A percentile compares a stretch with the other conserved stretches of the same genome.
These are phyloP conservation scores for Calonectria montana DNA, from an alignment of 2,329 filamentous ascomycete species.

Conservation along the genomic window DNA sequence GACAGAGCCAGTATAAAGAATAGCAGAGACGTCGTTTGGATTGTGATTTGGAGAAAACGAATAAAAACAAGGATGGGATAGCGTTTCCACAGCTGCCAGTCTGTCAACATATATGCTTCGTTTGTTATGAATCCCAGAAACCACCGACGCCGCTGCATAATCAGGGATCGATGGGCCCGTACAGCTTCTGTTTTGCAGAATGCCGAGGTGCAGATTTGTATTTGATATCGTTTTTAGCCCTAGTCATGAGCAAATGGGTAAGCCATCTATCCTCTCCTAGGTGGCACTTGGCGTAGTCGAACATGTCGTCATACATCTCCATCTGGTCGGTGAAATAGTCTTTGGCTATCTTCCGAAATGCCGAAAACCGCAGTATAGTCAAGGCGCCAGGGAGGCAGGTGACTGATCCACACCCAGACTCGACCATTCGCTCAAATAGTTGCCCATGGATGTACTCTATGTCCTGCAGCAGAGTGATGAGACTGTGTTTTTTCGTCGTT, in stretches of 20 bases:
- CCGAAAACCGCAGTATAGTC: constrained; percentile 95
- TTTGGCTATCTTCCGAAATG: constrained; percentile 95
- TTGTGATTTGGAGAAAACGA: constrained; percentile 95
- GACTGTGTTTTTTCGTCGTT: constrained; percentile 86
- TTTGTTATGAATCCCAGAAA: constrained; percentile 98
- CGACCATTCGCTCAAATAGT: constrained; percentile 93
- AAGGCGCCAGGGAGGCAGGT: constrained; percentile 96
- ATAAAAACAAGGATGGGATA: constrained; percentile 90
- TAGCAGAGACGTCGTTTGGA: constrained; percentile 90
- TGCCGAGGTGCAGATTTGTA: constrained; percentile 96
- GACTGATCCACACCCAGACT: constrained; percentile 93
- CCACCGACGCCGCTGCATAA: constrained; percentile 96
- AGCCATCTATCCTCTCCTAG: constrained; percentile 96
- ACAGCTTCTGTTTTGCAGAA: constrained; percentile 99
- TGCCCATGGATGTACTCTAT: constrained; percentile 99
- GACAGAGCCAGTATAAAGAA: constrained; percentile 96
- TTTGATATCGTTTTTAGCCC: constrained; percentile 93
- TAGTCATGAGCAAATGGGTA: constrained; percentile 99
- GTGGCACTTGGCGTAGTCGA: constrained; percentile 96
- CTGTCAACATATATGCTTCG: constrained; percentile 97
- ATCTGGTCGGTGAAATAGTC: constrained; percentile 99
- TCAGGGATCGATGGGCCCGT: constrained; percentile 83
- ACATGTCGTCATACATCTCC: constrained; percentile 93
- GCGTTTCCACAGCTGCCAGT: constrained; percentile 88
- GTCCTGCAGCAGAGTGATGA: constrained; percentile 94